Percentiles rank a stretch among this genome's conserved stretches.
phyloP scores from a whole-genome alignment of 805 yeast species.

The Maudiozyma pseudohumilis region DNA sequence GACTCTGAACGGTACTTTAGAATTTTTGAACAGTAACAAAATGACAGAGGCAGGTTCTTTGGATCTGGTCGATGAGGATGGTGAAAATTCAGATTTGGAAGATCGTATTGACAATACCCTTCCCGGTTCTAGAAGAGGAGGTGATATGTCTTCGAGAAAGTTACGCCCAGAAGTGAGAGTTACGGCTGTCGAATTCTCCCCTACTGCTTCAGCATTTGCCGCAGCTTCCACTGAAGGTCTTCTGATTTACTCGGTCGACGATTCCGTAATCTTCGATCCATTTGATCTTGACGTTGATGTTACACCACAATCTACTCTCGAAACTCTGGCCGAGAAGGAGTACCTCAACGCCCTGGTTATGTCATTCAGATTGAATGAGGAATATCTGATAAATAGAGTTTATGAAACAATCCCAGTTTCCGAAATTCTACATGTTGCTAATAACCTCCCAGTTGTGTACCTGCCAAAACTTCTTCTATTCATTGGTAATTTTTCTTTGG shows the following conservation, averaged over 20 bases:
- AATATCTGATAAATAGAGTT: slow-evolving; percentile 56
- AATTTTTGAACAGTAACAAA: slow-evolving; percentile 64
- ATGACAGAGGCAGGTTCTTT: slow-evolving; percentile 84
- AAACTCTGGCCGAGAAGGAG: slow-evolving; percentile 43
- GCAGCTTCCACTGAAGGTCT: slow-evolving; percentile 95
- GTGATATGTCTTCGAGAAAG: slow-evolving; percentile 68
- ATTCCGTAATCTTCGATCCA: slow-evolving; percentile 74
- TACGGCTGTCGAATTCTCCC: slow-evolving; percentile 70
- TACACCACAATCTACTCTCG: slow-evolving; percentile 68
- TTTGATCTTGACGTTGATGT: slow-evolving; percentile 88
- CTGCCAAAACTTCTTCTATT: slow-evolving; percentile 57
- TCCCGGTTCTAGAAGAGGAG: slow-evolving; percentile 79
- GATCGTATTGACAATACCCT: slow-evolving; percentile 64
- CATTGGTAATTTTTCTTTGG: slow-evolving; percentile 56
- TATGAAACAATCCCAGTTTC: slow-evolving; percentile 63
- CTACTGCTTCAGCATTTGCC: slow-evolving; percentile 82
- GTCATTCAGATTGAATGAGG: slow-evolving; percentile 89
- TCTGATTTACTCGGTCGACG: slow-evolving; percentile 70
- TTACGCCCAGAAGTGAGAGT: slow-evolving; percentile 79
- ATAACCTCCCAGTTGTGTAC: slow-evolving; percentile 71
- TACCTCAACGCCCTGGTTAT: slow-evolving; percentile 75
- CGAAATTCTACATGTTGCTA: slow-evolving; percentile 57
- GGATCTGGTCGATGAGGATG: slow-evolving; percentile 72
- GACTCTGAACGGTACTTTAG: slow-evolving; percentile 82
- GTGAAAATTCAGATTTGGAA: slow-evolving; percentile 78